Evolutionary conservation across 768 basidiomycete species (phyloP).

Genomic region (Suillus bovinus): DNA sequence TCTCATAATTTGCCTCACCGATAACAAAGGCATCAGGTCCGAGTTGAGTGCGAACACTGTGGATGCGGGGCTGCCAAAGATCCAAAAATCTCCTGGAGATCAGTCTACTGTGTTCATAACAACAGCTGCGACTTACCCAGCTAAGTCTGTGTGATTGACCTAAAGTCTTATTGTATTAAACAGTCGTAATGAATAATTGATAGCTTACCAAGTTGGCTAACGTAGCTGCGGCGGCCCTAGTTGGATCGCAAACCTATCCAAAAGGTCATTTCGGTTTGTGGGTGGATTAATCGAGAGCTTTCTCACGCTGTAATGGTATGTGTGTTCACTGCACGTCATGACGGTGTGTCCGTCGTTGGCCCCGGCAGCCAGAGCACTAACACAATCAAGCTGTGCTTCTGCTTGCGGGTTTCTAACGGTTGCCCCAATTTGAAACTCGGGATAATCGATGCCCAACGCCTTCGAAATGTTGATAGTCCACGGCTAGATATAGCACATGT

Average conservation of each 20-base stretch:
- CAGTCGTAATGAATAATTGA: not conserved
- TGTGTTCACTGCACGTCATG: conserved; percentile 51
- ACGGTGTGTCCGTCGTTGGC: conserved; percentile 43
- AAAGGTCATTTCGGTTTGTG: not conserved
- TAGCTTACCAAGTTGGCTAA: conserved; percentile 46
- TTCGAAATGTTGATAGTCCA: conserved; percentile 51
- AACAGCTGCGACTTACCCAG: conserved; percentile 34
- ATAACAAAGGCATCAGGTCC: conserved; percentile 51
- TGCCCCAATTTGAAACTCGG: conserved; percentile 50
- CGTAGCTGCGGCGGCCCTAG: conserved; percentile 46
- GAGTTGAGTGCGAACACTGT: conserved; percentile 45
- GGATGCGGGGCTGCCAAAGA: conserved; percentile 54
- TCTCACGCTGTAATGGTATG: conserved; percentile 53
- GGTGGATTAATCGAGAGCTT: not conserved
- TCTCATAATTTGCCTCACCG: conserved; percentile 28
- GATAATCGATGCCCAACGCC: conserved; percentile 37
- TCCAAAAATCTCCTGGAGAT: conserved; percentile 46
- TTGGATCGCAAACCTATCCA: conserved; percentile 42
- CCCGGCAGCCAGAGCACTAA: conserved; percentile 49
- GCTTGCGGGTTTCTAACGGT: conserved; percentile 50
- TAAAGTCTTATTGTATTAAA: conserved; percentile 17
- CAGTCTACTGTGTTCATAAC: not conserved
- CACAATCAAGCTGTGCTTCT: conserved; percentile 41
- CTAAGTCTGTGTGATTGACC: conserved; percentile 56
- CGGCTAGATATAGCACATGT: conserved; percentile 28